phyloP scores from a whole-genome alignment of 176 grass and related monocot genomes.

The Alloteropsis semialata region DNA sequence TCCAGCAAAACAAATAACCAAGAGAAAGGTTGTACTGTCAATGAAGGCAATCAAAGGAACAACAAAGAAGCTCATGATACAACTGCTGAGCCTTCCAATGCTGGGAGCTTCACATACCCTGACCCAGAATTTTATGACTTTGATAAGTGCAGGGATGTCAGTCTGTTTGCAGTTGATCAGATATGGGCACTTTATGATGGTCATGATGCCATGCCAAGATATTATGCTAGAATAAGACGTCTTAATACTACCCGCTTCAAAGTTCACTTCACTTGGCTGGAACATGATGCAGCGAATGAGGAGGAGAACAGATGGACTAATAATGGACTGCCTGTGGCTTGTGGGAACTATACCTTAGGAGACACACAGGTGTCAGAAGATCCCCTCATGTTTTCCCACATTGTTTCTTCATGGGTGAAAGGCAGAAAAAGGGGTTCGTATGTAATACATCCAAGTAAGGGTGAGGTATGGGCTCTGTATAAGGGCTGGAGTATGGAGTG shows the following conservation, averaged over 20 bases:
- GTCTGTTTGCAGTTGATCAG: conserved; percentile 55
- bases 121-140: conserved; percentile 81
- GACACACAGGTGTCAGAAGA: conserved; percentile 30
- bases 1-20: conserved; percentile 23
- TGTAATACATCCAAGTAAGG: conserved; percentile 63
- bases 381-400: conserved; percentile 69
- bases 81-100: conserved; percentile 24
- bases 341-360: conserved; percentile 57
- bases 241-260: conserved; percentile 32
- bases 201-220: conserved; percentile 75
- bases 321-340: conserved; percentile 55
- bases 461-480: conserved; percentile 70
- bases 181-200: conserved; percentile 86
- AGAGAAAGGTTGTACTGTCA: conserved; percentile 12
- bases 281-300: conserved; percentile 40
- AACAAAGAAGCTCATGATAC: conserved; percentile 2
- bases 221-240: conserved; percentile 63
- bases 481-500: conserved; percentile 64
- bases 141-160: conserved; percentile 41
- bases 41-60: conserved; percentile 11
- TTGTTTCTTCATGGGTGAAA: conserved; percentile 42
- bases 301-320: conserved; percentile 50
- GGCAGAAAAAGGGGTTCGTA: conserved; percentile 44
- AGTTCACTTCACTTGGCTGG: conserved; percentile 59
- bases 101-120: conserved; percentile 38